Evolutionary conservation across 2,329 filamentous ascomycete genomes (phyloP), one percentile per base, ranked within the genome.

Genomic region (Clathrospora elynae): DNA sequence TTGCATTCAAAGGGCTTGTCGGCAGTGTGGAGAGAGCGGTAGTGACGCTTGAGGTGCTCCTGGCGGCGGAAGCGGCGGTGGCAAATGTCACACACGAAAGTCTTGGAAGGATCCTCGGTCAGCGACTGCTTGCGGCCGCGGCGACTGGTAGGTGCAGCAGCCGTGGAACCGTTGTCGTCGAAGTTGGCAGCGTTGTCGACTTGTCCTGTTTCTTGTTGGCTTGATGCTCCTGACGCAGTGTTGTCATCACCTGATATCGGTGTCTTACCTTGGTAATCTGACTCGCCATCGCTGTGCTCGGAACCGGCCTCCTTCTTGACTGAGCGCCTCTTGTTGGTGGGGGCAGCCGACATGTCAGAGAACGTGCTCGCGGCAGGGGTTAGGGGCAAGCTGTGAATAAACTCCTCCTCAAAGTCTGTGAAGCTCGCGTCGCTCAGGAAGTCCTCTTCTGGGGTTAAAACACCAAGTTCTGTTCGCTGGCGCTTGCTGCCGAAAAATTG

Each of bases 1-100:
- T 85, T 83, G 79, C 93, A 99, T 76, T 95, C 90, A 64, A 97
- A 99, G 4, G 93, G 93, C 84, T 97, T 99, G 71, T 97, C 93
- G 67, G 95, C 87, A 1, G 93, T 99, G 79, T 99, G 93, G 33
- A 99, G 89, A 45, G 93, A 97, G 60, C 93, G 86, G 79, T 96
- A 96, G 78, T 99, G 93, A 52, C 93, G 88, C 84, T 99, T 99
- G 48, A 99, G 83, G 68, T 99, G 93, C 73, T 99, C 93, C 75
- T 99, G 93, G 51, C 93, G 89, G 51, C 93, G 88, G 86, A 99
- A 99, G 49, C 93, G 89, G 55, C 93, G 90, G 64, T 90, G 92
- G 85, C 93, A 99, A 14, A 96, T 82, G 42, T 91, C 90, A 76
- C 93, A 99, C 48, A 96, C 89, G 54, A 97, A 99, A 0, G 91